Conservation (phyloP, 2,329 filamentous ascomycete species). For the Beauveria brongniartii region DNA sequence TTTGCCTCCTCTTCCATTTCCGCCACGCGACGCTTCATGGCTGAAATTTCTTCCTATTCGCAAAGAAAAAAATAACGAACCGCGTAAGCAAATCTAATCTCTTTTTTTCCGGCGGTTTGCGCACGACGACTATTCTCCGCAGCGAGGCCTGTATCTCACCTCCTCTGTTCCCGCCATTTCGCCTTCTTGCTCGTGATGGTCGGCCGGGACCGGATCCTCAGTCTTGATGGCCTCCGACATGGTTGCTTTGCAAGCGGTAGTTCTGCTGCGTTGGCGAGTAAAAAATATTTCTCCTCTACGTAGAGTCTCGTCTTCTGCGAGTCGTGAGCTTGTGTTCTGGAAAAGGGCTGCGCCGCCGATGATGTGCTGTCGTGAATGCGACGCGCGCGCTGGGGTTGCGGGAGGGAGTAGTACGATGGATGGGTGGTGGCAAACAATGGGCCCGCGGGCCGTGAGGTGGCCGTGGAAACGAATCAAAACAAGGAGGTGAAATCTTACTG, state of each 20-base stretch:
- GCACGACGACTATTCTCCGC: neutral
- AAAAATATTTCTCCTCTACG: neutral
- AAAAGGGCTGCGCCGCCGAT: neutral
- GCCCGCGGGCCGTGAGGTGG: neutral
- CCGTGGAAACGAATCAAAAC: neutral
- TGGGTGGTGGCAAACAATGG: constrained; percentile 1
- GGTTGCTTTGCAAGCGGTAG: neutral
- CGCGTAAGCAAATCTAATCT: constrained; percentile 4
- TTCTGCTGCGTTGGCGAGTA: neutral
- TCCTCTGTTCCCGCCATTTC: constrained; percentile 12
- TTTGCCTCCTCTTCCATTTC: constrained; percentile 89
- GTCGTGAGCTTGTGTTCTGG: neutral
- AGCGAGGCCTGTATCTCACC: constrained; percentile 9
- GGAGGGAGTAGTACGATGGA: neutral
- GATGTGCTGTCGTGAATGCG: neutral
- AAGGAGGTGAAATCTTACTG: neutral
- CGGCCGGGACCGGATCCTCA: constrained; percentile 11
- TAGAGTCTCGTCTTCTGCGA: neutral
- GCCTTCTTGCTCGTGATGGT: constrained; percentile 8
- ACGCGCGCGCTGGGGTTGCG: neutral
- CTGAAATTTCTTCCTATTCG: constrained; percentile 66
- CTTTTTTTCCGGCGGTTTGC: neutral
- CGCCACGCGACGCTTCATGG: constrained; percentile 78
- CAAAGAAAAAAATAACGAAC: neutral
- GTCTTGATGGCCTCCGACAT: constrained; percentile 12